phyloP scores from a whole-genome alignment of 805 yeast species.

The Zygosaccharomyces bailii region DNA sequence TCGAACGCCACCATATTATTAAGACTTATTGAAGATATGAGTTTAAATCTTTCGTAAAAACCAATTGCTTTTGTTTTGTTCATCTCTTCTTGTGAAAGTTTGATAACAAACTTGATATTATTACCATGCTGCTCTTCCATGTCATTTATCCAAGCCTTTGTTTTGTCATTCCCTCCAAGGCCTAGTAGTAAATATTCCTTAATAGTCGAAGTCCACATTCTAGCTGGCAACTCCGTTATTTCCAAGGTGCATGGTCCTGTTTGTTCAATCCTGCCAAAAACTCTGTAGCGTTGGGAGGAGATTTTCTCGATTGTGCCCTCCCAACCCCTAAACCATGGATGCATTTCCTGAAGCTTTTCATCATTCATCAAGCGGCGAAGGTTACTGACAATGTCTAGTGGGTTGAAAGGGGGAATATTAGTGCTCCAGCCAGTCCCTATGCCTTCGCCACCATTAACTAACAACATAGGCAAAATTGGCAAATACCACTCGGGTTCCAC shows the following conservation, averaged over 20 bases:
- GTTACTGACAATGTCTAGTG: constrained; percentile 74
- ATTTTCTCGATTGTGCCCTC: constrained; percentile 69
- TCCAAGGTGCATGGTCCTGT: constrained; percentile 75
- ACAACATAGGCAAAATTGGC: constrained; percentile 91
- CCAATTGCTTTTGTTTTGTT: constrained; percentile 70
- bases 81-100: constrained; percentile 78
- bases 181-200: constrained; percentile 80
- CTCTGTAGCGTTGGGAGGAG: constrained; percentile 64
- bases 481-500: constrained; percentile 96
- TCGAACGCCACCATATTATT: constrained; percentile 96
- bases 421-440: constrained; percentile 99
- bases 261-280: constrained; percentile 78
- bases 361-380: constrained; percentile 69
- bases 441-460: constrained; percentile 96
- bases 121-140: constrained; percentile 91
- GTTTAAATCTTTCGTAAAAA: constrained; percentile 76
- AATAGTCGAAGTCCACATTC: constrained; percentile 87
- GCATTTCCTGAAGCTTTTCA: constrained; percentile 66
- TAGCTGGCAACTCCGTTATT: constrained; percentile 89
- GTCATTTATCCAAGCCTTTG: constrained; percentile 84
- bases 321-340: constrained; percentile 97
- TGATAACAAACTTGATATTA: constrained; percentile 74
- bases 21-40: constrained; percentile 62
- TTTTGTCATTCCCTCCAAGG: constrained; percentile 69
- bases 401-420: constrained; percentile 85